Evolutionary conservation across 495 filamentous ascomycete genomes (phyloP), one percentile per base, ranked within the genome.

Genomic region (Penicillium goetzii): DNA sequence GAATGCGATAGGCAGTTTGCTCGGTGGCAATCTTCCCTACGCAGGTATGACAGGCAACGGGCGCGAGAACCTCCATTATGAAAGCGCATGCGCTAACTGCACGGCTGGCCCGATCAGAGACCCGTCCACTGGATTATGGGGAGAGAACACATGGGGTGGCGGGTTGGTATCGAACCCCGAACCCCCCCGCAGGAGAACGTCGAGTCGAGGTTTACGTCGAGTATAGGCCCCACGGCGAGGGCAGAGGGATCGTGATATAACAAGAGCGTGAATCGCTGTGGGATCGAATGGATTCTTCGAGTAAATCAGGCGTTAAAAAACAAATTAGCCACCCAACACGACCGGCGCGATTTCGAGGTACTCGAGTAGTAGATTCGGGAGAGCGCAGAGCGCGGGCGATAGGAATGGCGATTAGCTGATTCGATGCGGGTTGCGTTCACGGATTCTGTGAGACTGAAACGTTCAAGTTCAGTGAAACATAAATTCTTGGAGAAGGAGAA

Each of bases 241-340:
- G 23, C 30, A 49, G 26, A 25, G n/a, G 4, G 51, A 33, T 43
- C 14, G 32, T 3, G 5, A 0, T 34, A 23, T 34, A 38, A 32
- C 1, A 23, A 45, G n/a, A 9, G 25, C 12, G 26, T 11, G 4
- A 6, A n/a, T 14, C 23, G 47, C 25, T 8, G 30, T 10, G 4
- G 25, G 4, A n/a, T 28, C 25, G 25, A 47, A 28, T 30, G 7
- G 3, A 30, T 51, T 30, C 12, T 17, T 17, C 25, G 23, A 26
- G 17, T 3, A 30, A 51, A 7, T 0, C 17, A 51, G 25, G 47
- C 12, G 19, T 23, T 25, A 23, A 25, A 51, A 51, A 30, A 43
- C 62, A 65, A 30, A 52, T 60, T 53, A 60, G 59, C 60, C 61
- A 50, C 63, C 65, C 66, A 64, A 59, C 63, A 71, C 69, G 69